Percentiles rank a stretch among this genome's conserved stretches.
phyloP scores from a whole-genome alignment of 1,139 yeast species.

The Sugiyamaella japonica region DNA sequence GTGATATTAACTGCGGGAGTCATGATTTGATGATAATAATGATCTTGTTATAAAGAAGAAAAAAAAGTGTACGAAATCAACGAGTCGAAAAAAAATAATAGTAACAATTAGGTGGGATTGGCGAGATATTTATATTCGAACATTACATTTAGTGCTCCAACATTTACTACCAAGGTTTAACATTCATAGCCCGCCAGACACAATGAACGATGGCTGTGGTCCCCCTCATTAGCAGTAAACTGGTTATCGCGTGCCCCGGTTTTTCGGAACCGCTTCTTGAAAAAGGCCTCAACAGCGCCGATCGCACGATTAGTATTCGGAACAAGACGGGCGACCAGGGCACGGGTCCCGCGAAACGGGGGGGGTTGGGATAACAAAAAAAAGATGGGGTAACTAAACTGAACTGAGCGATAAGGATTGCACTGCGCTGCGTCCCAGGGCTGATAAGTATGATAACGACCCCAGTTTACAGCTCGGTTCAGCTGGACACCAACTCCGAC shows the following conservation, averaged over 20 bases:
- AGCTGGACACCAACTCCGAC: too few relatives aligned
- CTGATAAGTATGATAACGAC: background rate
- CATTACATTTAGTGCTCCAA: background rate
- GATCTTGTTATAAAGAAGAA: too few relatives aligned
- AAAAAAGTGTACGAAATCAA: too few relatives aligned
- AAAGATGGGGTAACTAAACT: conserved; percentile 10
- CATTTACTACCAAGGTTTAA: background rate
- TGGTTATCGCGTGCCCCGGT: conserved; percentile 16
- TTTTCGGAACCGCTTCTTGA: conserved; percentile 12
- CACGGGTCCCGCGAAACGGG: background rate
- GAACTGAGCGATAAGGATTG: background rate
- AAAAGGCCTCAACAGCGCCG: background rate
- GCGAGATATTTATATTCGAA: background rate
- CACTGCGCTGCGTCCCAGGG: background rate
- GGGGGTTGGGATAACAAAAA: conserved; percentile 1
- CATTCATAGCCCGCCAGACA: background rate
- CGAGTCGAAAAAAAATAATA: too few relatives aligned
- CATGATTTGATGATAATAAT: conserved; percentile 26
- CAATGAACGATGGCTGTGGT: background rate
- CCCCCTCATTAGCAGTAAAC: background rate
- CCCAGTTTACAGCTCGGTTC: background rate
- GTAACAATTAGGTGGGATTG: background rate
- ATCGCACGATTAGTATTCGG: conserved; percentile 8
- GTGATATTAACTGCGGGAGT: conserved; percentile 44
- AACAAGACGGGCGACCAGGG: conserved; percentile 5